phyloP scores from a whole-genome alignment of 805 yeast genomes.

The Suhomyces vadensis region DNA sequence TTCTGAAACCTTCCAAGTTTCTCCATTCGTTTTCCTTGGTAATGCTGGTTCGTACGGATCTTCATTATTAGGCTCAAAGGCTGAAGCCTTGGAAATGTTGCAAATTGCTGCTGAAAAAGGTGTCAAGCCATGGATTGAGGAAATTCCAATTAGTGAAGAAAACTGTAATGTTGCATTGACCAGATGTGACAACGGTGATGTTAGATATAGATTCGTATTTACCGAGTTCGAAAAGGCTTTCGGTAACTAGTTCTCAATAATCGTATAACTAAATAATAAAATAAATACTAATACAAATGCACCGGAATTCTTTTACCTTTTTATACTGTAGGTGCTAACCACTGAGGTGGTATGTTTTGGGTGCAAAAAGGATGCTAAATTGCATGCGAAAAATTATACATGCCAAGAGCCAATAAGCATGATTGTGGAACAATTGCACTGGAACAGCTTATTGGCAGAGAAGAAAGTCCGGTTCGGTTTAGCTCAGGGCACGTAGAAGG shows the following conservation, averaged over 20 bases:
- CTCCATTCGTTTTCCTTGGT: constrained; percentile 53
- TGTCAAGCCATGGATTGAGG: constrained; percentile 65
- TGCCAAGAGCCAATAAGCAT: no score
- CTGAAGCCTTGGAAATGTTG: constrained; percentile 67
- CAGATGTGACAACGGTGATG: constrained; percentile 55
- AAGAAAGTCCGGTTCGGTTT: no score
- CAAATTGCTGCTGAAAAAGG: constrained; percentile 59
- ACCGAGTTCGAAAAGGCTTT: constrained; percentile 55
- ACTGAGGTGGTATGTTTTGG: no score
- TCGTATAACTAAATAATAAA: background rate
- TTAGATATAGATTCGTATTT: constrained; percentile 64
- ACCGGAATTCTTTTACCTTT: background rate
- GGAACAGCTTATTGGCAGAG: no score
- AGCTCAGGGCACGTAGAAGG: no score
- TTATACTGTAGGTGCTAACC: constrained; percentile 2
- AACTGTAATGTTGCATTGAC: constrained; percentile 57
- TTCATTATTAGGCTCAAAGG: constrained; percentile 61
- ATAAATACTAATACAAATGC: background rate
- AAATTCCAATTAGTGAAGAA: constrained; percentile 52
- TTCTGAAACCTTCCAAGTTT: constrained; percentile 44
- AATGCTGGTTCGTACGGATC: constrained; percentile 56
- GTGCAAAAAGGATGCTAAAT: no score
- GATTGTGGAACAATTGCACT: no score
- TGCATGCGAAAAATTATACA: no score
- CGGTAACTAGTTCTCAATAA: constrained; percentile 20